phyloP scores from a whole-genome alignment of 1,139 yeast species.

The Yamadazyma atlantica region DNA sequence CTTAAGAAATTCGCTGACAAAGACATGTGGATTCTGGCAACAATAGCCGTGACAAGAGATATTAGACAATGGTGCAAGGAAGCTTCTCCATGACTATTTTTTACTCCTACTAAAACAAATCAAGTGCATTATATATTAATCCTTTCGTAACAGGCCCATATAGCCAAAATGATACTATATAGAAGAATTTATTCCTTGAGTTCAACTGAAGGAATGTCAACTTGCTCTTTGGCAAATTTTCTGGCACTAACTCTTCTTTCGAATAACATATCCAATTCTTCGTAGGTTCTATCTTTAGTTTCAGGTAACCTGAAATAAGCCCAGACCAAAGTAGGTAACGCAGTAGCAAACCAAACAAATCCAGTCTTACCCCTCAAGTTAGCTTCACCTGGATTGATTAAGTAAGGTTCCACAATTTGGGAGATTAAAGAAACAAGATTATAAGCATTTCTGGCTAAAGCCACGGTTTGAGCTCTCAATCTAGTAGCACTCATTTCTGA shows the following conservation, averaged over 20 bases:
- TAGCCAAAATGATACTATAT: neutral
- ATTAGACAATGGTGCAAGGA: no score
- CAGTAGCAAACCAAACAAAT: slow-evolving; percentile 42
- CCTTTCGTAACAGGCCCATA: neutral
- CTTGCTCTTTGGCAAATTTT: slow-evolving; percentile 15
- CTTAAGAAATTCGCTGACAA: no score
- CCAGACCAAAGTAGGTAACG: slow-evolving; percentile 24
- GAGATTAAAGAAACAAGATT: slow-evolving; percentile 21
- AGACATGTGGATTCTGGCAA: no score
- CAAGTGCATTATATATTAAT: neutral
- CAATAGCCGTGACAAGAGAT: no score
- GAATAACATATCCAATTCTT: slow-evolving; percentile 25
- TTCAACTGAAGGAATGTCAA: slow-evolving; percentile 11
- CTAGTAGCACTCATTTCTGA: slow-evolving; percentile 26
- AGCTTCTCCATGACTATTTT: no score
- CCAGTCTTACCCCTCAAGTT: slow-evolving; percentile 26
- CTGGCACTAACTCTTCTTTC: slow-evolving; percentile 21
- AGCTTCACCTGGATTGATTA: slow-evolving; percentile 23
- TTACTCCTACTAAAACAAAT: no score
- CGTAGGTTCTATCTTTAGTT: slow-evolving; percentile 23
- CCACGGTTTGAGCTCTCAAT: slow-evolving; percentile 25
- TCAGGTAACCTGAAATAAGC: slow-evolving; percentile 24
- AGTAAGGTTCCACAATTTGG: slow-evolving; percentile 23
- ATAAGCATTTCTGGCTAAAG: slow-evolving; percentile 25
- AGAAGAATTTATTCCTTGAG: slow-evolving; percentile 1